A percentile compares a stretch with the other conserved stretches of the same genome.
These are phyloP conservation scores for Botryotinia convoluta DNA, from an alignment of 2,329 filamentous ascomycete genomes.

Conservation along the genomic window DNA sequence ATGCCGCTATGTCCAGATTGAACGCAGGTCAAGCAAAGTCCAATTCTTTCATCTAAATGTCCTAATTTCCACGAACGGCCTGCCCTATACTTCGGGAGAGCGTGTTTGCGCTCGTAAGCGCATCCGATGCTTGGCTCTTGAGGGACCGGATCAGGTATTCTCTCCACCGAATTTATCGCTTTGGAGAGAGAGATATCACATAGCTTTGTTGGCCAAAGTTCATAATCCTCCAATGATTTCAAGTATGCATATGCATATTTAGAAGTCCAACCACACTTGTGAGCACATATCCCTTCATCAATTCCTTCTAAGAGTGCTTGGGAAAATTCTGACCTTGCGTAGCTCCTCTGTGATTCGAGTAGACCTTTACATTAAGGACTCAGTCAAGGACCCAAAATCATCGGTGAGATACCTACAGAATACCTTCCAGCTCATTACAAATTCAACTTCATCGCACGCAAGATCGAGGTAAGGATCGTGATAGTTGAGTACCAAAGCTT, in stretches of 20 bases:
- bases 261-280: conserved; percentile 1
- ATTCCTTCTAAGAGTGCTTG: conserved; percentile 21
- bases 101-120: no score
- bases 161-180: conserved; percentile 21
- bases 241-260: conserved; percentile 22
- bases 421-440: conserved; percentile 21
- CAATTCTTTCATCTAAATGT: conserved; percentile 14
- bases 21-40: conserved; percentile 22
- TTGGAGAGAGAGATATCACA: not conserved
- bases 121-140: conserved; percentile 16
- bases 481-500: conserved; percentile 21
- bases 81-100: no score
- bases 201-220: conserved; percentile 13
- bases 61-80: conserved; percentile 11
- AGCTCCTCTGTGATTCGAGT: conserved; percentile 23
- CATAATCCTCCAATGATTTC: conserved; percentile 8
- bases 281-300: not conserved
- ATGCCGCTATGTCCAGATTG: no score
- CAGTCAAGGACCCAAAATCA: conserved; percentile 12
- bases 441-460: conserved; percentile 21
- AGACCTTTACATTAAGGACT: conserved; percentile 12
- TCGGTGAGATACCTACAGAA: conserved; percentile 13
- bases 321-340: conserved; percentile 20
- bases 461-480: conserved; percentile 17
- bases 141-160: conserved; percentile 20